Conservation (phyloP, 345 rosid species). For the Triadica sebifera region DNA sequence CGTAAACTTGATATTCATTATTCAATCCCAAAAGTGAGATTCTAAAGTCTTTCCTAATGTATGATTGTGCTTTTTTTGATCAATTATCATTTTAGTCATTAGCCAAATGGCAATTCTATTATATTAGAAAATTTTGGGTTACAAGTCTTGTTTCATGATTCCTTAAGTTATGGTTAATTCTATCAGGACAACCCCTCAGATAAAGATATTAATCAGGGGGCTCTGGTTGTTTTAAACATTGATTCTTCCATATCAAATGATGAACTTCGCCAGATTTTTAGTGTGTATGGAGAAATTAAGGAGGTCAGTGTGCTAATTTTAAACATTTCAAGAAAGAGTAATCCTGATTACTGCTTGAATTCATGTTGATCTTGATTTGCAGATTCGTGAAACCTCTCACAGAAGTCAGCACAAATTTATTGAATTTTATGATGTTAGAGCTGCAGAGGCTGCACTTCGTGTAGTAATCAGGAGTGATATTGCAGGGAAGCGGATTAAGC, state of each 20-base stretch:
- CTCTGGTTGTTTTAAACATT: conserved; percentile 52
- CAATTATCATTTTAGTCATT: neutral
- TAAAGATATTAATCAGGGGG: conserved; percentile 54
- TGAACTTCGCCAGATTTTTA: conserved; percentile 50
- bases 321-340: neutral
- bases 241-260: conserved; percentile 63
- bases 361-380: conserved; percentile 26
- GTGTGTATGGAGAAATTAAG: conserved; percentile 62
- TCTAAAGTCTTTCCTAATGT: conserved; percentile 9
- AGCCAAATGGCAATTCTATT: neutral
- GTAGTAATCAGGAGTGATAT: conserved; percentile 60
- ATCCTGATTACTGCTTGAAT: neutral
- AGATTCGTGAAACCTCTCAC: conserved; percentile 62
- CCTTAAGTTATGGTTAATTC: conserved; percentile 9
- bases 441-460: conserved; percentile 71
- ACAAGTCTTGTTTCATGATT: conserved; percentile 4
- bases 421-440: conserved; percentile 82
- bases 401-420: conserved; percentile 65
- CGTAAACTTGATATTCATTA: conserved; percentile 80
- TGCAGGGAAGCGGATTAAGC: conserved; percentile 73
- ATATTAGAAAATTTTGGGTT: conserved; percentile 3
- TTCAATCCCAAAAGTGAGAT: conserved; percentile 69
- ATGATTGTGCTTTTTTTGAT: neutral
- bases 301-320: conserved; percentile 40
- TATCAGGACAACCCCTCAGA: conserved; percentile 56